Evolutionary conservation across 306 rosid genomes (phyloP), one percentile per base, ranked within the genome.

Genomic region (Cucumis cinereus): DNA sequence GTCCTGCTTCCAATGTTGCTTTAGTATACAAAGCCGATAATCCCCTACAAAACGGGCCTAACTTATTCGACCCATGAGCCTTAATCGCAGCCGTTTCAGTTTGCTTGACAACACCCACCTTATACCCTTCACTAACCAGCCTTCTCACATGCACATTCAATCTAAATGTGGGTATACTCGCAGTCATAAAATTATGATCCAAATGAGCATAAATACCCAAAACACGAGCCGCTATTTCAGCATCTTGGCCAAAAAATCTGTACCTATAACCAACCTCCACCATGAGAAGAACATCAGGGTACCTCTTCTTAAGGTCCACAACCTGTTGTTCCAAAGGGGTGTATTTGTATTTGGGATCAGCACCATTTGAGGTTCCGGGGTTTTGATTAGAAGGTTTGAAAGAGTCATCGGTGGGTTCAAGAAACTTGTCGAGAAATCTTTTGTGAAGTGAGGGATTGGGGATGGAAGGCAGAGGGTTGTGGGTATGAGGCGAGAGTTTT

Each of bases 21-120:
- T 88, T 92, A 0, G 97, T 94, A 78, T 91, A 94, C 86, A 94
- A 77, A 7, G 93, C 98, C 5, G 95, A 94, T 22, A 91, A 81
- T 2, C 95, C 98, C 45, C 98, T 67, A 10, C 88, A 81, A 79
- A 94, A 94, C 0, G 98, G 98, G n/a, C 91, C 96, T 0, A 82
- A 30, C 54, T 85, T 74, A 77, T 90, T 91, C 26, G 88, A 83
- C 15, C 98, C 93, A 3, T 89, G 97, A 3, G 98, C 90, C 85
- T 94, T 94, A 57, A 91, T 89, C 47, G 98, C 91, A 1, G 98
- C 95, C 0, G 98, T 94, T 83, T 94, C 97, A 0, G 97, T 94
- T 89, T 94, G 98, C 89, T 85, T 90, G 35, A 94, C 90, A 40
- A 94, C 97, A 36, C 98, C 97, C 24, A 94, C 97, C 82, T 94